Base-by-base conservation (phyloP, 129 eudicot species). In the Flaveria trinervia region DNA sequence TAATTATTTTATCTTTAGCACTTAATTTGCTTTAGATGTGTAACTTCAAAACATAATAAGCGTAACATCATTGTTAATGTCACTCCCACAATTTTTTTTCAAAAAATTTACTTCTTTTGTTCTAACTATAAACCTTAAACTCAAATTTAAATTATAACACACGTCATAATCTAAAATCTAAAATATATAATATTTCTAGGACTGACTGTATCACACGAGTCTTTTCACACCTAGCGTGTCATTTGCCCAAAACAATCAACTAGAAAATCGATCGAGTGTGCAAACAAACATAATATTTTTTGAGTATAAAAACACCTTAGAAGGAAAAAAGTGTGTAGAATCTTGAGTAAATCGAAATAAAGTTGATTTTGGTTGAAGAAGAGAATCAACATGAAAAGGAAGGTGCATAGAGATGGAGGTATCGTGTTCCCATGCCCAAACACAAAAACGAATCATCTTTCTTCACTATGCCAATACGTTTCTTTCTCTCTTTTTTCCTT, bases 391-490 rank as follows among this genome's bases (percentile, higher is more conserved):
- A 68, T 68, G 73, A 68, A 68, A 68, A 68, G 57, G 73, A 68
- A 68, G 56, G 73, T 68, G 36, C 73, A 68, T 68, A 44, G 56
- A 68, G 73, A 45, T 68, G 46, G 41, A 68, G 41, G 73, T 11
- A 68, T 68, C 73, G 73, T 68, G 73, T 68, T 45, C 73, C 73
- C 80, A 65, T 46, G 55, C 73, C 71, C 73, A 76, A 73, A 67
- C 80, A 76, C 56, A 36, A 12, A 65, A 76, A 39, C 80, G 80
- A 76, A 76, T 76, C 66, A 8, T 64, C 54, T 76, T 76, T 76
- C 74, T 76, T 66, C 43, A 76, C 80, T 41, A 76, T 76, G 56
- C 67, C 74, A 51, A 76, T 66, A 76, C 80, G 80, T 76, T 76
- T 76, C 80, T 66, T 51, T 65, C 65, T 65, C 43, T 65, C 33